Percentiles rank a stretch among this genome's conserved stretches.
These are phyloP conservation scores for Fraxinus greggii DNA, from an alignment of 305 asterid species.

Conservation along the genomic window DNA sequence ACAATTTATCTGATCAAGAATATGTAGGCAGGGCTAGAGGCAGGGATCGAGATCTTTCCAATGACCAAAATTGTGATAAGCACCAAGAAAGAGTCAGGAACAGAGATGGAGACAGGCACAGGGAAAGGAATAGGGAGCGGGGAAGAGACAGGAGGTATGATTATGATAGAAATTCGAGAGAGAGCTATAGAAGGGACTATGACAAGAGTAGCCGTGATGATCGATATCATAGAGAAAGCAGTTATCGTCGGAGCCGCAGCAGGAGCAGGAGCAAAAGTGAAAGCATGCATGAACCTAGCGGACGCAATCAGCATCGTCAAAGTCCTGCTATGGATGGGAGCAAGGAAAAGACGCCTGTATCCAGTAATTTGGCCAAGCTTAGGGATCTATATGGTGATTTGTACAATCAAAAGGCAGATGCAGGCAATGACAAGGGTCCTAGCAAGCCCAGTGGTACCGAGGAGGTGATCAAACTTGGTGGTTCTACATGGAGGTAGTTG, in stretches of 20 bases:
- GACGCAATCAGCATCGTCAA: constrained; percentile 34
- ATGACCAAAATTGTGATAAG: constrained; percentile 24
- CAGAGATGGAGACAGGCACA: constrained; percentile 23
- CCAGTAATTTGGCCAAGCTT: constrained; percentile 87
- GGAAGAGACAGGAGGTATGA: constrained; percentile 30
- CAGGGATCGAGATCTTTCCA: constrained; percentile 22
- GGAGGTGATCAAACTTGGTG: constrained; percentile 91
- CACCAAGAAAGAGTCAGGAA: constrained; percentile 36
- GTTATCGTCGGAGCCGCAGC: constrained; percentile 53
- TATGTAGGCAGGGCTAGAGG: constrained; percentile 41
- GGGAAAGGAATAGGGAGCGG: constrained; percentile 31
- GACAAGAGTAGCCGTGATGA: constrained; percentile 49
- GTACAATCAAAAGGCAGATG: constrained; percentile 62
- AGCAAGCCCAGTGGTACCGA: constrained; percentile 58
- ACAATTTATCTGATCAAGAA: constrained; percentile 64
- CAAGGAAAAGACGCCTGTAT: constrained; percentile 53
- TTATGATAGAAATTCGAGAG: constrained; percentile 41
- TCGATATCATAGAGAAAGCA: constrained; percentile 38
- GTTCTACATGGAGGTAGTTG: constrained; percentile 78
- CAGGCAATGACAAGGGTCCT: constrained; percentile 43
- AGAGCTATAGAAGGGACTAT: constrained; percentile 57
- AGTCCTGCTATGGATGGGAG: constrained; percentile 47
- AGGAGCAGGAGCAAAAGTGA: constrained; percentile 55
- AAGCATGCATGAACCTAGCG: constrained; percentile 42
- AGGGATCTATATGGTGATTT: constrained; percentile 81